A percentile compares a stretch with the other conserved stretches of the same genome.
phyloP scores from a whole-genome alignment of 495 filamentous ascomycete genomes.

The Penicillium mononematosum region DNA sequence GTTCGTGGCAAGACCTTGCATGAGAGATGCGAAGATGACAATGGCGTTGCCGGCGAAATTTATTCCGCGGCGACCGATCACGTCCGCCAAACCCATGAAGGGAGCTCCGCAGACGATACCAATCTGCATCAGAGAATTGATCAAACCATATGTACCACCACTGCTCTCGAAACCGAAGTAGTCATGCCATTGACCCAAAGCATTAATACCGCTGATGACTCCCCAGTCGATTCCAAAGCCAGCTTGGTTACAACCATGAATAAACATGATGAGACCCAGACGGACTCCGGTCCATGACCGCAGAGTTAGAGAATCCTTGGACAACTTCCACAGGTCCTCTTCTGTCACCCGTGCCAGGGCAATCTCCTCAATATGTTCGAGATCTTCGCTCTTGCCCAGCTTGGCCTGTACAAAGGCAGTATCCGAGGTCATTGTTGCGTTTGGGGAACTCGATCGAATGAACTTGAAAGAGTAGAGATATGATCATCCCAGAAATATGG shows the following conservation, averaged over 20 bases:
- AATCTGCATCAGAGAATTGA: slow-evolving; percentile 43
- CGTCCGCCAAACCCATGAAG: slow-evolving; percentile 38
- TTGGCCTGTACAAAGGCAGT: slow-evolving; percentile 8
- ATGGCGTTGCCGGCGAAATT: slow-evolving; percentile 41
- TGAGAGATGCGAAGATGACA: slow-evolving; percentile 38
- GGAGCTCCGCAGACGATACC: slow-evolving; percentile 39
- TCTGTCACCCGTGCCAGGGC: slow-evolving; percentile 40
- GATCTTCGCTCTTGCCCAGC: slow-evolving; percentile 15
- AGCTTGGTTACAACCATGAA: slow-evolving; percentile 43
- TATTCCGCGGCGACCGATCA: slow-evolving; percentile 42
- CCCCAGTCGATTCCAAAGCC: slow-evolving; percentile 47
- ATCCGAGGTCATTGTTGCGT: slow-evolving; percentile 4
- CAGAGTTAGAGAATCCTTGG: slow-evolving; percentile 30
- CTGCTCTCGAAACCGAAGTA: slow-evolving; percentile 32
- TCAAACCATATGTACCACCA: slow-evolving; percentile 33
- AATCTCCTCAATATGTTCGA: slow-evolving; percentile 36
- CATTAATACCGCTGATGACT: slow-evolving; percentile 41
- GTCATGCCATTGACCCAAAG: slow-evolving; percentile 31
- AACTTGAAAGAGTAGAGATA: neutral
- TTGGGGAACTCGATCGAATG: neutral
- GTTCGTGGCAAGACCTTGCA: slow-evolving; percentile 38
- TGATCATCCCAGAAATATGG: slow-evolving; percentile 4
- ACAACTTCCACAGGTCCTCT: slow-evolving; percentile 37
- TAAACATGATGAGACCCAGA: slow-evolving; percentile 38
- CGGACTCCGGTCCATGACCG: slow-evolving; percentile 37